phyloP scores from a whole-genome alignment of 768 basidiomycete genomes.

The Dacryopinax spathularia region DNA sequence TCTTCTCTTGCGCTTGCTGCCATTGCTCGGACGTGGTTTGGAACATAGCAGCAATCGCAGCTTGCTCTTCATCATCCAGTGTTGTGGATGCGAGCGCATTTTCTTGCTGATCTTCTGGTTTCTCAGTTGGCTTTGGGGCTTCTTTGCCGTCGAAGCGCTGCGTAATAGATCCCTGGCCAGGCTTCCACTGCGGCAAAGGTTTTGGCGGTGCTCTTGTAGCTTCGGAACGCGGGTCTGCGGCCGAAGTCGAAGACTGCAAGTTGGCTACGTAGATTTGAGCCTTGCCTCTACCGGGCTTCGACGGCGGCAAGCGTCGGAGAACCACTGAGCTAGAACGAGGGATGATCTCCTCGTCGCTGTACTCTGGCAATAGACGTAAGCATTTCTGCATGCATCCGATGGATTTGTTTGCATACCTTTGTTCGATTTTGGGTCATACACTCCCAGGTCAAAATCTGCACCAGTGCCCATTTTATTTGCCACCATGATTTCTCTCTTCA shows the following conservation, averaged over 20 bases:
- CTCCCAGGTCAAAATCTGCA: constrained; percentile 86
- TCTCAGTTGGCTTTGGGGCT: background rate
- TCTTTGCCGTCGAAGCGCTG: constrained; percentile 78
- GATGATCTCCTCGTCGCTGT: constrained; percentile 82
- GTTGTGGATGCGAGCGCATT: constrained; percentile 9
- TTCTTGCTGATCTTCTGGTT: background rate
- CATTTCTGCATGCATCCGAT: constrained; percentile 7
- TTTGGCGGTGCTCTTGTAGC: background rate
- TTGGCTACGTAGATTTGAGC: constrained; percentile 55
- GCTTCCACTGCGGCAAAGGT: background rate
- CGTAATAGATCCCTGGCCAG: background rate
- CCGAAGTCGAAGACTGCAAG: background rate
- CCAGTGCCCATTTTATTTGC: constrained; percentile 93
- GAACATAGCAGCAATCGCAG: constrained; percentile 98
- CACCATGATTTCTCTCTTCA: constrained; percentile 96
- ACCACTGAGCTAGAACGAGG: constrained; percentile 90
- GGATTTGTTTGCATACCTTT: constrained; percentile 49
- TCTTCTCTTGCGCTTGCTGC: constrained; percentile 98
- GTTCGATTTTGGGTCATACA: constrained; percentile 70
- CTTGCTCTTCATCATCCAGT: constrained; percentile 65
- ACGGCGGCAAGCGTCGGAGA: constrained; percentile 76
- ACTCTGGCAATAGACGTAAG: constrained; percentile 40
- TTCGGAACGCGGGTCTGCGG: background rate
- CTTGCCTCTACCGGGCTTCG: constrained; percentile 68
- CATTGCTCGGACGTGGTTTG: constrained; percentile 86